Evolutionary conservation across 257 asterid genomes (phyloP), one percentile per base, ranked within the genome.

Genomic region (Capsicum baccatum): DNA sequence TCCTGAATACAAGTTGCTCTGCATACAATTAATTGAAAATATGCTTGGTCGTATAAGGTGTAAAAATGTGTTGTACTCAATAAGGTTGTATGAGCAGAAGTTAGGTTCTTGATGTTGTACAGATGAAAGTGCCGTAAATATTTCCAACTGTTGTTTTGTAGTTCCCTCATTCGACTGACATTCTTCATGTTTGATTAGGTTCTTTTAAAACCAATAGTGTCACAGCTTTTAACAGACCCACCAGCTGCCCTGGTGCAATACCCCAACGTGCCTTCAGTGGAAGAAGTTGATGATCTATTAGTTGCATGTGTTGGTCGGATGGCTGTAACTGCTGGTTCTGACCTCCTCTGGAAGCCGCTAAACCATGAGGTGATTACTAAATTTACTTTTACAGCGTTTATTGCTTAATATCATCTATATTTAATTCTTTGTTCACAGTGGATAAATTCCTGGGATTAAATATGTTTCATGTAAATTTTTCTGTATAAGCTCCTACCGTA

Each of bases 251-350:
- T 90, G 59, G 95, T 89, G 57, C 86, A 88, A 84, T 83, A 89
- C 80, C 91, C 92, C 21, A 80, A 80, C 70, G 73, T 92, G 78
- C 98, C 98, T 48, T 94, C 98, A 2, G 87, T 89, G 33, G 80
- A 91, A 69, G 97, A 92, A 86, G 95, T 94, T 58, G 95, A 93
- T 87, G 92, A 94, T 85, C 80, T 91, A 87, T 83, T 94, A 88
- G 96, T 96, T 6, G 87, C 85, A 63, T 96, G 97, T 85, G 79
- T 96, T 67, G 94, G 97, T 83, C 98, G 91, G 85, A 96, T 94
- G 99, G 99, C 98, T 88, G 93, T 94, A 85, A 86, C 98, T 83
- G 96, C 97, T 87, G 97, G 92, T 63, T 92, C 98, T 54, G 98
- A 92, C 90, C 98, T 94, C 79, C 95, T 94, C 56, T 94, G 98